Evolutionary conservation across 495 filamentous ascomycete genomes (phyloP).

Genomic region (Penicillium psychrofluorescens): DNA sequence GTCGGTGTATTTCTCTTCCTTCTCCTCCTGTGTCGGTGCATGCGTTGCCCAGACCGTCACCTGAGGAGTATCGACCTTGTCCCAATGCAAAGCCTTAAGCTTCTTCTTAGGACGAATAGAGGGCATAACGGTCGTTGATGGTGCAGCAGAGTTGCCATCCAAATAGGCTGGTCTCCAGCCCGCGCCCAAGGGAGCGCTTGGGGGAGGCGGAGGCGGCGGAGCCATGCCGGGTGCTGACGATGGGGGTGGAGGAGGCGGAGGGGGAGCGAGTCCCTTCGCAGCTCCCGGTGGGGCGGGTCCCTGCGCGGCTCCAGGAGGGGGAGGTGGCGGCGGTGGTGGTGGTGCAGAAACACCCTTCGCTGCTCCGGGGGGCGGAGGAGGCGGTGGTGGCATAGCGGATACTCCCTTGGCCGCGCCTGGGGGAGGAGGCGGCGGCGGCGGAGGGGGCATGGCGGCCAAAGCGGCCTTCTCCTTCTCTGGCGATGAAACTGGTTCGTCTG

Average conservation of each 20-base stretch:
- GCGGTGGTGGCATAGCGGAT: slow-evolving; percentile 26
- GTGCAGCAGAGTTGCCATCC: slow-evolving; percentile 34
- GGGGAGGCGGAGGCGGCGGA: slow-evolving; percentile 54
- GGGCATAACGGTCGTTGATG: slow-evolving; percentile 48
- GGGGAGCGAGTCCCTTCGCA: slow-evolving; percentile 28
- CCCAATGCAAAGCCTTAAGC: slow-evolving; percentile 98
- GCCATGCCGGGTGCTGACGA: slow-evolving; percentile 20
- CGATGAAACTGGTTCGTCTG: neutral
- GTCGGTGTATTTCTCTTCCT: slow-evolving; percentile 92
- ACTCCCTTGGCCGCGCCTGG: slow-evolving; percentile 37
- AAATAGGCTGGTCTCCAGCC: slow-evolving; percentile 43
- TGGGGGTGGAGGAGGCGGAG: slow-evolving; percentile 53
- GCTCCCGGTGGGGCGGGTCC: slow-evolving; percentile 37
- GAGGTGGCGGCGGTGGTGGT: slow-evolving; percentile 36
- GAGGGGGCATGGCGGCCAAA: slow-evolving; percentile 35
- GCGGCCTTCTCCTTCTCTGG: slow-evolving; percentile 9
- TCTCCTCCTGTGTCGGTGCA: slow-evolving; percentile 69
- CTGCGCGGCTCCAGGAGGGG: slow-evolving; percentile 31
- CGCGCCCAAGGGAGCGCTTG: slow-evolving; percentile 51
- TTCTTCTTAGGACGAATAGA: slow-evolving; percentile 95
- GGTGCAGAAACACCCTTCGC: slow-evolving; percentile 26
- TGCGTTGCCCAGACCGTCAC: slow-evolving; percentile 94
- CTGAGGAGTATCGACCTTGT: slow-evolving; percentile 91
- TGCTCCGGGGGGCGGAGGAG: slow-evolving; percentile 38
- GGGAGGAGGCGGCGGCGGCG: slow-evolving; percentile 36